Evolutionary conservation across 139 green algal species (phyloP).

Genomic region (Closterium sp.): DNA sequence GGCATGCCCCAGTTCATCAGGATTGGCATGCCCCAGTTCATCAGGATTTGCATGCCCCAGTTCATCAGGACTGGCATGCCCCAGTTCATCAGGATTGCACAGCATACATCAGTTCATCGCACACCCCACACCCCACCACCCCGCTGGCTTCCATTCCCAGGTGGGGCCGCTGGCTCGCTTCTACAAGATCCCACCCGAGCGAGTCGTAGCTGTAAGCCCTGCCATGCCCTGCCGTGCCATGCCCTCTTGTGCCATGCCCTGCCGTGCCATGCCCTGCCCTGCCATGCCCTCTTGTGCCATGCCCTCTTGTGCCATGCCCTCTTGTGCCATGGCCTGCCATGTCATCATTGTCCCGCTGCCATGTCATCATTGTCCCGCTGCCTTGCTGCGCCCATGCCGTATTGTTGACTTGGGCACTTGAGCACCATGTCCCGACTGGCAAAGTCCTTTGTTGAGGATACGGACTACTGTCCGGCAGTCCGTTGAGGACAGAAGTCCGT

Average conservation of each 20-base stretch:
- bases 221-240: background rate
- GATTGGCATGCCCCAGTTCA: too few species aligned
- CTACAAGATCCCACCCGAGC: constrained; percentile 67
- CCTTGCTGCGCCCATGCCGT: background rate
- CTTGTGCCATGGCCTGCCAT: background rate
- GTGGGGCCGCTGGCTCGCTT: constrained; percentile 69
- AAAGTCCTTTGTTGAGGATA: too few species aligned
- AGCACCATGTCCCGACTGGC: too few species aligned
- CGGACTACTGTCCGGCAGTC: too few species aligned
- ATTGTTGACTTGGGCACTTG: background rate
- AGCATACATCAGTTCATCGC: background rate
- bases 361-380: background rate
- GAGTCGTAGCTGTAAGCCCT: constrained; percentile 48
- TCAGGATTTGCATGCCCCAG: too few species aligned
- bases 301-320: background rate
- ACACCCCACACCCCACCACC: background rate
- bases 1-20: too few species aligned
- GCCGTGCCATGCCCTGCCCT: background rate
- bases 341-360: too few species aligned
- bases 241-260: constrained; percentile 22
- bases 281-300: background rate
- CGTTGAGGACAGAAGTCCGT: too few species aligned
- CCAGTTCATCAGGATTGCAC: background rate
- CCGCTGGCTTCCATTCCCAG: too few species aligned
- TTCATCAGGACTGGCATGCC: too few species aligned